Conservation (phyloP, 192 early-diverging fungal species). For the Irineochytrium annulatum region DNA sequence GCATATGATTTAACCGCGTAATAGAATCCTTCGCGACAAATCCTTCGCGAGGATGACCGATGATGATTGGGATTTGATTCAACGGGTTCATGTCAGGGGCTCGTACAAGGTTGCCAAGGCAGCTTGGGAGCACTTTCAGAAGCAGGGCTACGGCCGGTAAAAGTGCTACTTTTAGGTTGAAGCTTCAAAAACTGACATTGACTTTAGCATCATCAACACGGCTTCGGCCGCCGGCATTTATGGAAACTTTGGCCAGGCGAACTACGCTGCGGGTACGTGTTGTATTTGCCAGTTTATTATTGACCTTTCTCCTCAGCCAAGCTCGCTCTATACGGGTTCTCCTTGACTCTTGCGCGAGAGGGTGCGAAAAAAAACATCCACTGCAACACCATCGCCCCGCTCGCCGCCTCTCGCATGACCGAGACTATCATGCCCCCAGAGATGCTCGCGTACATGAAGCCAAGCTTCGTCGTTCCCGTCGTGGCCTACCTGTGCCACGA, state of each 20-base stretch:
- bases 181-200: too few species aligned
- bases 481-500: constrained; percentile 89
- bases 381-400: constrained; percentile 91
- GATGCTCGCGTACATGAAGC: constrained; percentile 91
- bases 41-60: constrained; percentile 96
- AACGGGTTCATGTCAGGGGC: constrained; percentile 88
- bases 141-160: constrained; percentile 88
- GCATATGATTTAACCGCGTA: too few species aligned
- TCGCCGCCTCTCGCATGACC: constrained; percentile 93
- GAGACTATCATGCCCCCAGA: constrained; percentile 92
- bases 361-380: constrained; percentile 92
- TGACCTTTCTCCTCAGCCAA: too few species aligned
- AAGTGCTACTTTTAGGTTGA: too few species aligned
- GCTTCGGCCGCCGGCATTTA: constrained; percentile 98
- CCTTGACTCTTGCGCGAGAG: constrained; percentile 87
- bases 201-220: constrained; percentile 75
- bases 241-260: constrained; percentile 96
- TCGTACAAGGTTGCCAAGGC: constrained; percentile 96
- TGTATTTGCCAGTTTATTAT: not conserved
- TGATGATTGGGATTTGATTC: constrained; percentile 94
- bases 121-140: constrained; percentile 92
- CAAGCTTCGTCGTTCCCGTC: constrained; percentile 92
- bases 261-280: constrained; percentile 67
- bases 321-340: constrained; percentile 87
- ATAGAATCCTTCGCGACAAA: constrained; percentile 89